Conservation (phyloP, 306 rosid species). For the Pueraria montana region DNA sequence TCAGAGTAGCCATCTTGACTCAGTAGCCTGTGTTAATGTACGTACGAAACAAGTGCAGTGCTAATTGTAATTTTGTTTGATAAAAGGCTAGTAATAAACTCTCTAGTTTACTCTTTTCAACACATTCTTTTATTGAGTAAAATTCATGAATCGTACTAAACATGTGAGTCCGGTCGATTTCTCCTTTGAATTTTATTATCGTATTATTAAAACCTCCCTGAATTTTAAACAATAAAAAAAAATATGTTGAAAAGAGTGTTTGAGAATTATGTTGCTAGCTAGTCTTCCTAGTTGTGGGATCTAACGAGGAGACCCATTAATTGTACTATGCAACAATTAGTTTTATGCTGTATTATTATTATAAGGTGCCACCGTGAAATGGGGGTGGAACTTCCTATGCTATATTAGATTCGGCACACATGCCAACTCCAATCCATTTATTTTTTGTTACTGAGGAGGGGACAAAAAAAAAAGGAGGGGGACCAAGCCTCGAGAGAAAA, state of each 20-base stretch:
- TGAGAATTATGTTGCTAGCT: too few relatives aligned
- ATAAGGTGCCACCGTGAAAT: neutral
- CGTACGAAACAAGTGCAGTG: constrained; percentile 13
- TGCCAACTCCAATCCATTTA: neutral
- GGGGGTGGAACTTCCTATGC: neutral
- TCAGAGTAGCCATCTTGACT: constrained; percentile 40
- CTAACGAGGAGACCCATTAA: neutral
- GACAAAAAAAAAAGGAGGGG: too few relatives aligned
- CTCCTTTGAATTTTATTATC: neutral
- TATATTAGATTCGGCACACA: neutral
- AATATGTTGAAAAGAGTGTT: neutral
- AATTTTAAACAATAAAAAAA: too few relatives aligned
- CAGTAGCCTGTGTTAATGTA: constrained; percentile 16
- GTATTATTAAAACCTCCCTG: neutral
- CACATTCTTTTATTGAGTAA: neutral
- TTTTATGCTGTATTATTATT: neutral
- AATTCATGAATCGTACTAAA: neutral
- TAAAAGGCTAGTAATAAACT: neutral
- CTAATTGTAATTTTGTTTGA: neutral
- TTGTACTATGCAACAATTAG: neutral
- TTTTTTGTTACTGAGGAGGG: neutral
- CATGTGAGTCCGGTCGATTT: neutral
- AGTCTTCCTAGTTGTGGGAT: neutral
- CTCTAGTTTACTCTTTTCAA: neutral
- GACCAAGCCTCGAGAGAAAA: too few relatives aligned